Conservation (phyloP, 352 stramenopile genomes). For the Globisporangium emineosum region DNA sequence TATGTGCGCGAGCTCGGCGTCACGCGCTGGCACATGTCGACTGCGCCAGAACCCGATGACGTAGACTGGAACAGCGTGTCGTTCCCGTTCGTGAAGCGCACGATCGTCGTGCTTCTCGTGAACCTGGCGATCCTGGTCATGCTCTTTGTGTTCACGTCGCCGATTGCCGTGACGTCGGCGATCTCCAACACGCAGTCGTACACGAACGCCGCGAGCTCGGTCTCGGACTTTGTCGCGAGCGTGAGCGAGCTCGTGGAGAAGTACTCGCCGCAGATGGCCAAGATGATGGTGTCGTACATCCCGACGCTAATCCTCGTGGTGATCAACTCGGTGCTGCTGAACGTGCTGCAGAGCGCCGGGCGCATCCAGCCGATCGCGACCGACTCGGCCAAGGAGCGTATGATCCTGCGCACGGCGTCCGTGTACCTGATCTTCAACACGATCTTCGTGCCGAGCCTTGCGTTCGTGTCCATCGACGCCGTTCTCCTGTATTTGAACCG, state of each 20-base stretch:
- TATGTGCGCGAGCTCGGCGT: conserved; percentile 79
- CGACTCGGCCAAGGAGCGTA: conserved; percentile 80
- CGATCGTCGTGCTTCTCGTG: conserved; percentile 60
- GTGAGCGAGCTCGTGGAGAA: conserved; percentile 54
- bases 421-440: conserved; percentile 89
- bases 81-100: conserved; percentile 80
- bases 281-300: conserved; percentile 75
- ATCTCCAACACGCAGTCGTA: conserved; percentile 72
- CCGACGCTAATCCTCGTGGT: conserved; percentile 85
- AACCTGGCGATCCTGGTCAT: conserved; percentile 76
- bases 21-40: conserved; percentile 72
- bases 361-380: conserved; percentile 83
- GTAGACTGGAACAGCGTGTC: conserved; percentile 86
- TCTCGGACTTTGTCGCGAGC: conserved; percentile 65
- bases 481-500: conserved; percentile 74
- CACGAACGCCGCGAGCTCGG: conserved; percentile 50
- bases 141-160: conserved; percentile 81
- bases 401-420: conserved; percentile 73
- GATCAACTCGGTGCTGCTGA: conserved; percentile 85
- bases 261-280: conserved; percentile 78
- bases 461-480: conserved; percentile 85
- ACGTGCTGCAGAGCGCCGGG: conserved; percentile 75
- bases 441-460: conserved; percentile 81
- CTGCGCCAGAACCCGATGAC: conserved; percentile 77
- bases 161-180: conserved; percentile 77